These are phyloP conservation scores for Fagopyrum homotropicum DNA, from an alignment of 148 eudicot genomes.

Conservation along the genomic window DNA sequence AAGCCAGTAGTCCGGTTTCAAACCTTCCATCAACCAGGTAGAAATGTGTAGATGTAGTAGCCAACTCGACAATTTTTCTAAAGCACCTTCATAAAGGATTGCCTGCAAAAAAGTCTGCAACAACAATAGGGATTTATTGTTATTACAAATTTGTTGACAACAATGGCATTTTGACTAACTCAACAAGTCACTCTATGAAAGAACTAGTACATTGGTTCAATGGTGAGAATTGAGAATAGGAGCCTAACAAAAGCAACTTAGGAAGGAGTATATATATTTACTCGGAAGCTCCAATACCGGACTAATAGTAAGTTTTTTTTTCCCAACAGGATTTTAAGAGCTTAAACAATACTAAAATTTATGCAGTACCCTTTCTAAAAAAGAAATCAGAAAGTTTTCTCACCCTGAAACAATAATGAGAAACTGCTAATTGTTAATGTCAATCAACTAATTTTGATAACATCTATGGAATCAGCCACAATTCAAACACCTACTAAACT, in stretches of 20 bases:
- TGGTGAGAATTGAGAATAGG: neutral
- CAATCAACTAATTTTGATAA: neutral
- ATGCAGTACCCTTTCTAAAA: neutral
- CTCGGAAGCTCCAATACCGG: neutral
- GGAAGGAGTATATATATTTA: neutral
- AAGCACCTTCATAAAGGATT: neutral
- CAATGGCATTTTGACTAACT: neutral
- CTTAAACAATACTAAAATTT: neutral
- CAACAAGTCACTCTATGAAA: neutral
- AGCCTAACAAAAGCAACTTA: neutral
- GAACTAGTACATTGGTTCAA: too few relatives aligned
- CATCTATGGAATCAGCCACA: neutral
- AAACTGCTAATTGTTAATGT: neutral
- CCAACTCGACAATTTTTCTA: neutral
- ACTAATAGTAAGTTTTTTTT: neutral
- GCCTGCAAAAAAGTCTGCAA: neutral
- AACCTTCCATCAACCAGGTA: neutral
- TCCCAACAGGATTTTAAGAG: neutral
- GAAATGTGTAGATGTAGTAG: neutral
- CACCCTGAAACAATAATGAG: neutral
- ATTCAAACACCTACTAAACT: neutral
- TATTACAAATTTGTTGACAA: neutral
- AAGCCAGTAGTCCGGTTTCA: neutral
- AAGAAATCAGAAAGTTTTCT: neutral
- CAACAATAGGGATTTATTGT: neutral